Conservation (phyloP, 345 rosid genomes). For the Viola odorata region DNA sequence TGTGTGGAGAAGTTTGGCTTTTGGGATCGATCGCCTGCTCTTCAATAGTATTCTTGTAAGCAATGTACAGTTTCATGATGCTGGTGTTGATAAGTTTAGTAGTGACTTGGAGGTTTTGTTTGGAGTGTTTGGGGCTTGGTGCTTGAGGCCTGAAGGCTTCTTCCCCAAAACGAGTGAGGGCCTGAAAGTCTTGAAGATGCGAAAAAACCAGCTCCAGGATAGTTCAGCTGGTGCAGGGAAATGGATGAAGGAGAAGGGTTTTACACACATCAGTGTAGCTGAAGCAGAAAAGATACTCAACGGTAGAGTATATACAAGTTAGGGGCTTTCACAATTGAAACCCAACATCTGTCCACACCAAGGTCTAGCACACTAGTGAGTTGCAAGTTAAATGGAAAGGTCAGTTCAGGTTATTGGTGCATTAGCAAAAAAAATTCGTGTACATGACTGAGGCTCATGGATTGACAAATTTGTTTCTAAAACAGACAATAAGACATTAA, state of each 20-base stretch:
- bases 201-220: slow-evolving; percentile 48
- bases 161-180: slow-evolving; percentile 59
- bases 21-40: slow-evolving; percentile 54
- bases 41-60: slow-evolving; percentile 55
- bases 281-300: slow-evolving; percentile 60
- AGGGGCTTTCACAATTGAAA: slow-evolving; percentile 5
- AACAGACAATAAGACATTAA: slow-evolving; percentile 5
- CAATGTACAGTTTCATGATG: slow-evolving; percentile 50
- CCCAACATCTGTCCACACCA: not conserved
- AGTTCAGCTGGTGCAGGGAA: slow-evolving; percentile 31
- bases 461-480: slow-evolving; percentile 3
- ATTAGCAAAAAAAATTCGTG: not conserved
- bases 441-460: not conserved
- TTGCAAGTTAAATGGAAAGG: not conserved
- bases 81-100: slow-evolving; percentile 57
- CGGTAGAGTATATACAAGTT: slow-evolving; percentile 40
- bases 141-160: slow-evolving; percentile 78
- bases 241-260: slow-evolving; percentile 56
- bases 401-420: not conserved
- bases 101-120: slow-evolving; percentile 60
- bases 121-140: slow-evolving; percentile 74
- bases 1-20: slow-evolving; percentile 75
- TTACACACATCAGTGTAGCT: slow-evolving; percentile 46
- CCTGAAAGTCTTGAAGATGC: slow-evolving; percentile 57
- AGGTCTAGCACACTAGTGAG: not conserved